Conservation (phyloP, 257 asterid species). For the Prunella vulgaris region DNA sequence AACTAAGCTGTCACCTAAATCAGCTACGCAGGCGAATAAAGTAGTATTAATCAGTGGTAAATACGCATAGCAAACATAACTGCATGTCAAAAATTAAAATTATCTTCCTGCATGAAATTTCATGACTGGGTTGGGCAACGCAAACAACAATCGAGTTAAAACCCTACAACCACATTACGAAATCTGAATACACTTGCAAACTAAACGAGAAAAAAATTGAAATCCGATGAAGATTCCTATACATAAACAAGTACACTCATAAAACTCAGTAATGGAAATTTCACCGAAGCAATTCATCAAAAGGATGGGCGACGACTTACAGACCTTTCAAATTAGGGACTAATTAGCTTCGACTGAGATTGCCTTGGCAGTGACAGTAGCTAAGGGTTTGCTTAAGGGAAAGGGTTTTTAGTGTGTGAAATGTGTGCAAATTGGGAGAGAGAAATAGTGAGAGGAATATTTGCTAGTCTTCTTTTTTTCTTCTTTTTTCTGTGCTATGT, state of each 20-base stretch:
- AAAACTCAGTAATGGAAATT: not conserved
- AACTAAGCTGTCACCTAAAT: too few relatives aligned
- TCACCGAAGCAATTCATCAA: not conserved
- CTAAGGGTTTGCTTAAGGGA: slow-evolving; percentile 16
- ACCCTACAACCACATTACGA: not conserved
- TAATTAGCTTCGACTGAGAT: slow-evolving; percentile 4
- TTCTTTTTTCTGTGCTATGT: not conserved
- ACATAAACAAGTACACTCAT: not conserved
- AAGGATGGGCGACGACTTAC: not conserved
- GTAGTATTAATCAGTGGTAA: not conserved
- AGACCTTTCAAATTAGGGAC: slow-evolving; percentile 13
- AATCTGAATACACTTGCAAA: not conserved
- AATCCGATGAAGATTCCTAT: not conserved
- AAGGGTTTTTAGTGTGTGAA: slow-evolving; percentile 9
- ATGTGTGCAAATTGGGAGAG: not conserved
- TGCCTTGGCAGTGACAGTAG: slow-evolving; percentile 9
- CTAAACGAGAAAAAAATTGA: not conserved
- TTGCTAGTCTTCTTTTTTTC: not conserved
- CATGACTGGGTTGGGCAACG: not conserved
- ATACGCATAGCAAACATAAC: not conserved
- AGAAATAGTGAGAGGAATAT: not conserved
- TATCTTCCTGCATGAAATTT: not conserved
- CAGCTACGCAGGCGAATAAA: slow-evolving; percentile 8
- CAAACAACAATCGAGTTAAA: not conserved
- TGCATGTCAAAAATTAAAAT: not conserved